A percentile compares a stretch with the other conserved stretches of the same genome.
Conservation (phyloP, 129 eudicot genomes). For the Lactuca saligna region DNA sequence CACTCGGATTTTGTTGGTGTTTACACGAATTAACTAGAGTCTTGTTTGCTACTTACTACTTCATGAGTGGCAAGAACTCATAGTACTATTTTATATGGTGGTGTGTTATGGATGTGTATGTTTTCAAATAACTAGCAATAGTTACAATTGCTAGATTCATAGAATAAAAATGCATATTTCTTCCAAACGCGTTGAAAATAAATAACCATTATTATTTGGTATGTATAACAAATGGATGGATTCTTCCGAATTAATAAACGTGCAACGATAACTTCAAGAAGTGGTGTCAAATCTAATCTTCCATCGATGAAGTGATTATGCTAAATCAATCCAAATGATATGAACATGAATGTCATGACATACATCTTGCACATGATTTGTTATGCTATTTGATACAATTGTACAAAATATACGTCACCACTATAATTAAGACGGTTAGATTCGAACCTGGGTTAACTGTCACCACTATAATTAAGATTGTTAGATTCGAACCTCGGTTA, state of each 20-base stretch:
- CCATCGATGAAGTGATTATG: neutral
- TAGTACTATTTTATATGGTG: neutral
- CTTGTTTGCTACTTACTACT: neutral
- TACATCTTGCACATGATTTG: too few species aligned
- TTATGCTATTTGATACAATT: too few species aligned
- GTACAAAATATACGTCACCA: too few species aligned
- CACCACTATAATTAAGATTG: too few species aligned
- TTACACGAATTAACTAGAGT: constrained; percentile 20
- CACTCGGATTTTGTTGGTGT: constrained; percentile 27
- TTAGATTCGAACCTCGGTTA: constrained; percentile 47
- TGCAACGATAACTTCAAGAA: neutral
- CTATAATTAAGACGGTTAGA: too few species aligned
- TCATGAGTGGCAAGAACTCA: neutral
- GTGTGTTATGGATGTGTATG: neutral
- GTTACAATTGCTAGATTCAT: neutral
- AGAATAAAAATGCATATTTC: neutral
- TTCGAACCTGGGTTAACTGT: too few species aligned
- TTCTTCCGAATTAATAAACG: neutral
- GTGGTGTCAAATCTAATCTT: neutral
- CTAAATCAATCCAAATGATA: too few species aligned
- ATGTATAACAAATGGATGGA: too few species aligned
- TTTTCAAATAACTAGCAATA: constrained; percentile 12
- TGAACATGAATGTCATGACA: too few species aligned
- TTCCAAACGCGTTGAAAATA: neutral
- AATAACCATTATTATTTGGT: neutral